phyloP scores from a whole-genome alignment of 164 flowering plant species.

The Kalanchoe fedtschenkoi region DNA sequence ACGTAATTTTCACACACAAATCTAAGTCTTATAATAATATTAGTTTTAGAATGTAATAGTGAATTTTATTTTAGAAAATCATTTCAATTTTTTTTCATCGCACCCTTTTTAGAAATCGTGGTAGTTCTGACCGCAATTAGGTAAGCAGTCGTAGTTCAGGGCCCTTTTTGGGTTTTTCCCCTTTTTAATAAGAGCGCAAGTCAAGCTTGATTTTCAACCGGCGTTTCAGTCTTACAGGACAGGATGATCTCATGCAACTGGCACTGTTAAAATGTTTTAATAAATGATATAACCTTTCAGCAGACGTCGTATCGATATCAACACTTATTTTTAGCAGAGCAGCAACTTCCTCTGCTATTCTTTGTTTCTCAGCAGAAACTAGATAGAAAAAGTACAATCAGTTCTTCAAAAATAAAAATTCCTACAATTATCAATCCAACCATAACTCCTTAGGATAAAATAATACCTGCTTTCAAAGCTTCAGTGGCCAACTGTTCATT shows the following conservation, averaged over 20 bases:
- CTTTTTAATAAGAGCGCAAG: too few relatives aligned
- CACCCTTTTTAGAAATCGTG: too few relatives aligned
- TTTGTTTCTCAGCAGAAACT: conserved; percentile 82
- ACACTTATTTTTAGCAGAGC: conserved; percentile 73
- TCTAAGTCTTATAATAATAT: too few relatives aligned
- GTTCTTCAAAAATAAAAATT: conserved; percentile 6
- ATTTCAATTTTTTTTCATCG: too few relatives aligned
- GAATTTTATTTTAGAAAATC: too few relatives aligned
- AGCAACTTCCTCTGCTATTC: conserved; percentile 83
- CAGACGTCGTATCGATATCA: conserved; percentile 46
- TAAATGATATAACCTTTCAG: conserved; percentile 55
- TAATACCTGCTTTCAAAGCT: conserved; percentile 71
- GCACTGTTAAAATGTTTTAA: background rate
- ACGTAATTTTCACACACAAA: too few relatives aligned
- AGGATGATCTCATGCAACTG: background rate
- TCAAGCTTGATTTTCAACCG: background rate
- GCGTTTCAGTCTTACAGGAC: background rate
- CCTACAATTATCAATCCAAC: conserved; percentile 2
- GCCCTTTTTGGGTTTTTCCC: too few relatives aligned
- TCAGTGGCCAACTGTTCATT: conserved; percentile 69
- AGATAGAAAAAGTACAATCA: conserved; percentile 13
- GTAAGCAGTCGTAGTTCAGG: too few relatives aligned
- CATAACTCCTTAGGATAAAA: conserved; percentile 3
- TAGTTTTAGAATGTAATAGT: too few relatives aligned
- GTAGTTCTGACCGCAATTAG: too few relatives aligned